Base-by-base conservation (phyloP, 202 grass and related monocot species). In the Elaeis oleifera region DNA sequence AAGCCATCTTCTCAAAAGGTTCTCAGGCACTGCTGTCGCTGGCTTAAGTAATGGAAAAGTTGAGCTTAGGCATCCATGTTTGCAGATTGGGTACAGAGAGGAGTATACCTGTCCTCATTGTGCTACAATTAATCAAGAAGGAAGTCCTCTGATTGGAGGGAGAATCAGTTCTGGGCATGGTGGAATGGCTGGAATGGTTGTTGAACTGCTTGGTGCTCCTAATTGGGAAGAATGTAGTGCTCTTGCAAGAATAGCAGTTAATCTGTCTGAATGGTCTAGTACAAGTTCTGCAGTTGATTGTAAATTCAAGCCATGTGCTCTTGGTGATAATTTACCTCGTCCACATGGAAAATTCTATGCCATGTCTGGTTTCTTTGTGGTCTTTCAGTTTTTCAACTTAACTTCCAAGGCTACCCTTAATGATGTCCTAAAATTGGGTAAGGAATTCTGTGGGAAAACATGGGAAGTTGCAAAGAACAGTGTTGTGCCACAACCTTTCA, bases 301-400 rank as follows among this genome's bases (percentile, higher is more conserved):
- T 61, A 74, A 78, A 56, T 28, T 68, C 48, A 79, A 85, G 71
- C 84, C 92, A 57, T 97, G 92, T 83, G 84, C 88, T 77, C 77
- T 97, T 62, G 44, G 63, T 59, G 65, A 76, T 70, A 80, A 71
- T 56, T 70, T 83, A 51, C 87, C 88, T 5, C 71, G 65, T 60
- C 92, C 88, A 77, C 82, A 68, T 53, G 92, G 92, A 5, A 68
- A 89, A 27, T 91, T 97, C 71, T 91, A 85, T 62, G 92, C 88
- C 53, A 91, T 97, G 70, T 91, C 92, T 67, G 92, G 92, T 53
- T 97, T 91, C 70, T 97, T 83, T 70, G 92, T 97, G 67, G 92
- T 97, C 32, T 91, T 97, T 50, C 84, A 77, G 49, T 91, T 97
- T 91, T 97, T 97, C 27, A 97, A 97, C 85, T 84, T 97, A 79